phyloP scores from a whole-genome alignment of 495 filamentous ascomycete genomes.

The Hypomontagnella monticulosa region DNA sequence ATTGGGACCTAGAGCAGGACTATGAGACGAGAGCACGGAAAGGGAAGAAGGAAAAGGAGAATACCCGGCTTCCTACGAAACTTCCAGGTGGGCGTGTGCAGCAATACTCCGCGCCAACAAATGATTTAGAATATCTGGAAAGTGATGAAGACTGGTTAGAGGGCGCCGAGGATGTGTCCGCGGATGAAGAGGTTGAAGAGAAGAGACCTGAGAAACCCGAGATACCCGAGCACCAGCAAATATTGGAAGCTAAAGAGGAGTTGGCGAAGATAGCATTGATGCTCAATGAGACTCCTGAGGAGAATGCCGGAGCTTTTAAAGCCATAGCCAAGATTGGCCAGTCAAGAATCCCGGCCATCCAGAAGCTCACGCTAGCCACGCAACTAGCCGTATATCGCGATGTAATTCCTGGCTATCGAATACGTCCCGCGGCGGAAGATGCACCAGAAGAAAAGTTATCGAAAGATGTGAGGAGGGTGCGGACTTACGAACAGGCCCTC shows the following conservation, averaged over 20 bases:
- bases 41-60: slow-evolving; percentile 74
- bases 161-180: slow-evolving; percentile 53
- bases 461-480: slow-evolving; percentile 85
- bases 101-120: slow-evolving; percentile 55
- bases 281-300: slow-evolving; percentile 93
- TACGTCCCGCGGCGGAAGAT: slow-evolving; percentile 80
- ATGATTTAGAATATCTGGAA: slow-evolving; percentile 58
- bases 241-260: slow-evolving; percentile 90
- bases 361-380: slow-evolving; percentile 83
- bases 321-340: slow-evolving; percentile 77
- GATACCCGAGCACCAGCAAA: slow-evolving; percentile 77
- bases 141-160: slow-evolving; percentile 66
- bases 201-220: slow-evolving; percentile 60
- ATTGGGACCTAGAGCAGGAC: slow-evolving; percentile 90
- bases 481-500: slow-evolving; percentile 84
- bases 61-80: slow-evolving; percentile 82
- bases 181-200: slow-evolving; percentile 47
- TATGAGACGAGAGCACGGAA: slow-evolving; percentile 86
- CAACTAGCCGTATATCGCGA: slow-evolving; percentile 95
- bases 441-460: slow-evolving; percentile 80
- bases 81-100: slow-evolving; percentile 78
- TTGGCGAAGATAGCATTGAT: slow-evolving; percentile 80
- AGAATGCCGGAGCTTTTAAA: slow-evolving; percentile 81
- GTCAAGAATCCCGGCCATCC: slow-evolving; percentile 73
- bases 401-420: slow-evolving; percentile 94